A percentile compares a stretch with the other conserved stretches of the same genome.
These are phyloP conservation scores for Erysiphe neolycopersici DNA, from an alignment of 2,329 filamentous ascomycete species.

Conservation along the genomic window DNA sequence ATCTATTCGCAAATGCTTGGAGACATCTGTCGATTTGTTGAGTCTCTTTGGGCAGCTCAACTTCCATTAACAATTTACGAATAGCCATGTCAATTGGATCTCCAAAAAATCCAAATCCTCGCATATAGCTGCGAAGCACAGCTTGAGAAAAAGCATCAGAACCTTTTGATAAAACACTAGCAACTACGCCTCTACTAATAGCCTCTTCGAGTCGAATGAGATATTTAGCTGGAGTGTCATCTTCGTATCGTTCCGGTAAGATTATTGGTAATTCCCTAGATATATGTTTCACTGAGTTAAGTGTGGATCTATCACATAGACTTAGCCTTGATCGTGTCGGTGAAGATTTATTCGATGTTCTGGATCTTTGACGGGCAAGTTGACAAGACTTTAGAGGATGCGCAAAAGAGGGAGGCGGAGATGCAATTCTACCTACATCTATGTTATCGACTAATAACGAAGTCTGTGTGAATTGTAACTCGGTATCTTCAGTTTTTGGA, in stretches of 20 bases:
- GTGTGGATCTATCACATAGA: conserved; percentile 55
- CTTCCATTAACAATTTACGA: conserved; percentile 85
- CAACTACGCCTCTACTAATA: conserved; percentile 58
- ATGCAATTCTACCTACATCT: conserved; percentile 4
- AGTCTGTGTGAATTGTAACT: conserved; percentile 5
- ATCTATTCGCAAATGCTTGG: conserved; percentile 83
- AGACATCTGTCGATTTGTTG: conserved; percentile 92
- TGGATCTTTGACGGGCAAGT: conserved; percentile 31
- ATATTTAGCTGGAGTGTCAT: conserved; percentile 77
- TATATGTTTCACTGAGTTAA: conserved; percentile 48
- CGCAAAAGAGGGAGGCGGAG: conserved; percentile 11
- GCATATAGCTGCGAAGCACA: conserved; percentile 82
- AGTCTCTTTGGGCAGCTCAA: conserved; percentile 85
- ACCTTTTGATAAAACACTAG: conserved; percentile 64
- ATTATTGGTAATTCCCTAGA: conserved; percentile 35
- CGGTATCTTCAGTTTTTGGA: conserved; percentile 9
- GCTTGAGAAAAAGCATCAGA: conserved; percentile 58
- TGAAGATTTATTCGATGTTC: conserved; percentile 40
- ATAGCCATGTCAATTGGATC: conserved; percentile 97
- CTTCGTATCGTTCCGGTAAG: conserved; percentile 56
- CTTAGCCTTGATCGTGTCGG: conserved; percentile 31
- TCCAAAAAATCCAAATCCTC: conserved; percentile 80
- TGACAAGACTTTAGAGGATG: conserved; percentile 14
- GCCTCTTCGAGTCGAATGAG: conserved; percentile 58
- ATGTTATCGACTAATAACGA: conserved; percentile 7